These are phyloP conservation scores for Phytopythium mirpurense DNA, from an alignment of 352 stramenopile genomes.

Conservation along the genomic window DNA sequence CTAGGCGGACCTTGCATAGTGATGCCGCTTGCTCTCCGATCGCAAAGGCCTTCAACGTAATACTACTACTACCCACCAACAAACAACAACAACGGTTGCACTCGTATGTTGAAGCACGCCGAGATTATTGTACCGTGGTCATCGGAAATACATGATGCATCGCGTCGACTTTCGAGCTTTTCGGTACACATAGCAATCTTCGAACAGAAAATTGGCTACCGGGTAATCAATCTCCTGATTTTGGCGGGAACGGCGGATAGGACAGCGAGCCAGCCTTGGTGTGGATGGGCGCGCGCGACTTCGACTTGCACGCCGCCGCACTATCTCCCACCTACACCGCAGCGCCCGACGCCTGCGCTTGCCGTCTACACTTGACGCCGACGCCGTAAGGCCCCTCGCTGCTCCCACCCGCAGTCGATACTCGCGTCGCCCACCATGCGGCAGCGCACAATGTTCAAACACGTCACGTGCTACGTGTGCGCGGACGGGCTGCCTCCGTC, in stretches of 20 bases:
- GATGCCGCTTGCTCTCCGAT: too few relatives aligned
- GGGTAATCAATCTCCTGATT: too few relatives aligned
- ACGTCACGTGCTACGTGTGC: constrained; percentile 50
- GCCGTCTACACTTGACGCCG: too few relatives aligned
- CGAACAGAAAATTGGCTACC: too few relatives aligned
- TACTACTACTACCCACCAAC: not conserved
- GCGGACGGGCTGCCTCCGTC: constrained; percentile 31
- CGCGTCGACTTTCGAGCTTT: too few relatives aligned
- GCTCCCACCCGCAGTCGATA: not conserved
- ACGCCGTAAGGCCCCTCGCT: not conserved
- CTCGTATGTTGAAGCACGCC: too few relatives aligned
- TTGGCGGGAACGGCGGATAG: not conserved
- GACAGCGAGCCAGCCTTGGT: not conserved
- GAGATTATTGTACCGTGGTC: not conserved
- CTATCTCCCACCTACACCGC: not conserved
- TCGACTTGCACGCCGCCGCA: not conserved
- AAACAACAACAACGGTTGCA: not conserved
- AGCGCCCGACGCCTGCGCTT: too few relatives aligned
- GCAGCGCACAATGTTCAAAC: constrained; percentile 35
- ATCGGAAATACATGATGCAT: not conserved
- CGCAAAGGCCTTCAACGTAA: too few relatives aligned
- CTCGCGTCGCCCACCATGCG: constrained; percentile 23
- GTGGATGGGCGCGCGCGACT: not conserved
- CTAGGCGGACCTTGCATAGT: too few relatives aligned
- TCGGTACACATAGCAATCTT: too few relatives aligned